Evolutionary conservation across 139 green algal species (phyloP), one percentile per base, ranked within the genome.

Genomic region (Volvox reticuliferus): DNA sequence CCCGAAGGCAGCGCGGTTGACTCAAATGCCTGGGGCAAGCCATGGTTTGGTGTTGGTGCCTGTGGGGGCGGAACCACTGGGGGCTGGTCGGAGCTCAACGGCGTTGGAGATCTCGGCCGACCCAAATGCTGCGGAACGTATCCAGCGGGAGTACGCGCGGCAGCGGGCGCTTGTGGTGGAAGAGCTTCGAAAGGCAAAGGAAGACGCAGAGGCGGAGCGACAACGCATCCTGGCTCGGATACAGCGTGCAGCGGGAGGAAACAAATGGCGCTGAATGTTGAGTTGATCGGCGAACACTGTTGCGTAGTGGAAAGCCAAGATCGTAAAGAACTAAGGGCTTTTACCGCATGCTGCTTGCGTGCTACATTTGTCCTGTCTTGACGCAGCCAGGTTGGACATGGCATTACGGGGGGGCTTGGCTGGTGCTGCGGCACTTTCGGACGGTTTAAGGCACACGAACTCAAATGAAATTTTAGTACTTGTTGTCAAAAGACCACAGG

Each of bases 121-220:
- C 12, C 55, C 86, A 0, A 65, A 36, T 35, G 85, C 85, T 6
- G 55, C 69, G 22, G 73, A 90, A 30, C 86, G 69, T 16, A 84
- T 92, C 30, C 79, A 93, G 92, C 35, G 44, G 12, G 88, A 93
- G 79, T 95, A 95, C 81, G 63, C 79, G 50, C 84, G 88, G 84
- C 91, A 93, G 83, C 37, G 88, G 63, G 73, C 73, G 75, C 19
- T 78, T 75, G 93, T 94, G 68, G 44, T 94, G 18, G 85, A 89
- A 35, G 92, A 94, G 83, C 84, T 94, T 44, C 67, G 87, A 73
- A 17, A 37, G 35, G 93, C 88, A 2, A 95, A 95, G 85, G 89
- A 91, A 80, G 82, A 93, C 5, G 90, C 91, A 22, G 93, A 95
- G 88, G 71, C 80, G 36, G 91, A 93, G 55, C 85, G 91, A 33